A percentile compares a stretch with the other conserved stretches of the same genome.
These are phyloP conservation scores for Sporothrix sp. DNA, from an alignment of 2,329 filamentous ascomycete genomes.

Conservation along the genomic window DNA sequence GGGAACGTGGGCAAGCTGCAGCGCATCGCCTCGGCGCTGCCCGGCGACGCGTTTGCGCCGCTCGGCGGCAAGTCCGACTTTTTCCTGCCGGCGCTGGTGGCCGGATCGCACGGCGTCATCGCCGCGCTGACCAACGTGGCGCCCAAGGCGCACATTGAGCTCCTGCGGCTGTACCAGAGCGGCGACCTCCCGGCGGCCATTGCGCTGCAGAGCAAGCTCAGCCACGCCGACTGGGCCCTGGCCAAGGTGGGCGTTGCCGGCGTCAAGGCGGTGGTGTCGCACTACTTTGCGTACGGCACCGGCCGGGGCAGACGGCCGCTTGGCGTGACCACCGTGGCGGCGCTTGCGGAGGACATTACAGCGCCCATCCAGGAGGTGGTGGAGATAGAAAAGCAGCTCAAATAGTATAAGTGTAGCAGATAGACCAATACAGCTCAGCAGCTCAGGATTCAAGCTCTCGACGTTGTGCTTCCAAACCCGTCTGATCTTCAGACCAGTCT, in stretches of 20 bases:
- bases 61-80: slow-evolving; percentile 34
- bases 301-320: slow-evolving; percentile 8
- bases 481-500: no score
- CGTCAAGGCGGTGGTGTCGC: slow-evolving; percentile 5
- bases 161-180: background rate
- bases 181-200: slow-evolving; percentile 1
- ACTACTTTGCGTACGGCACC: slow-evolving; percentile 4
- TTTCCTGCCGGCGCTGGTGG: slow-evolving; percentile 31
- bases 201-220: slow-evolving; percentile 5
- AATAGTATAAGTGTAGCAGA: no score
- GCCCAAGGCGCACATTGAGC: slow-evolving; percentile 5
- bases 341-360: no score
- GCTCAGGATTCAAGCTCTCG: no score
- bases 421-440: no score
- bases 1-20: slow-evolving; percentile 52
- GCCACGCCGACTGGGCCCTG: slow-evolving; percentile 9
- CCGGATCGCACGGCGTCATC: slow-evolving; percentile 32
- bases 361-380: no score
- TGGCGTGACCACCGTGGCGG: no score
- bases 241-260: slow-evolving; percentile 6
- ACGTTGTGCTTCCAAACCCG: no score
- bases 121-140: slow-evolving; percentile 31
- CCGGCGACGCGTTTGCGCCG: slow-evolving; percentile 22
- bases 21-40: slow-evolving; percentile 21
- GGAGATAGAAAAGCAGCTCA: no score